Evolutionary conservation across 2,329 filamentous ascomycete species (phyloP).

Genomic region (Venturia asperata): DNA sequence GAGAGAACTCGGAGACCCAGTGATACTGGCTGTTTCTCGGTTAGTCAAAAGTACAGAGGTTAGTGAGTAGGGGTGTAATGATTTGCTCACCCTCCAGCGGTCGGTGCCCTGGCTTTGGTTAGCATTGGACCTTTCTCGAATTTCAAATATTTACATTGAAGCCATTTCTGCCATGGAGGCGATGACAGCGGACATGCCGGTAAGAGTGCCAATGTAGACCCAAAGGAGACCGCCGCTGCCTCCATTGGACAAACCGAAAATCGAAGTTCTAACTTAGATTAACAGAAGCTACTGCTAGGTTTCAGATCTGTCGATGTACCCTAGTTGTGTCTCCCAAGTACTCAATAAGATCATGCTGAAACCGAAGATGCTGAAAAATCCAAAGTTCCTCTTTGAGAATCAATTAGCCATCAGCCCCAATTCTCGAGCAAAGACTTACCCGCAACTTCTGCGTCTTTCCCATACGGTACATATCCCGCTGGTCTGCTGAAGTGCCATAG

Average conservation of each 20-base stretch:
- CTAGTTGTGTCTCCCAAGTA: slow-evolving; percentile 20
- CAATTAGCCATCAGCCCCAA: not conserved
- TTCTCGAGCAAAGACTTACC: slow-evolving; percentile 10
- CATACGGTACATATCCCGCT: slow-evolving; percentile 21
- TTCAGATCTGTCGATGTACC: slow-evolving; percentile 14
- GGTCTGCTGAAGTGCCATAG: slow-evolving; percentile 17
- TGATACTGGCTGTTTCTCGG: slow-evolving; percentile 32
- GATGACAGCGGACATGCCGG: slow-evolving; percentile 19
- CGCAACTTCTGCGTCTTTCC: slow-evolving; percentile 20
- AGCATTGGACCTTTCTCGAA: not conserved
- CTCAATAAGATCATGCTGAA: slow-evolving; percentile 21
- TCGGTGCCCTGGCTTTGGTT: slow-evolving; percentile 16
- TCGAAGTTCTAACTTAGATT: not conserved
- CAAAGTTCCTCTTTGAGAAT: slow-evolving; percentile 20
- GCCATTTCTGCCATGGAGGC: slow-evolving; percentile 22
- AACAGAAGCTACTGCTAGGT: not conserved
- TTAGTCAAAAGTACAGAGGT: not conserved
- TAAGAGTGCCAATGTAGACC: slow-evolving; percentile 14
- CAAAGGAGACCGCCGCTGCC: slow-evolving; percentile 20
- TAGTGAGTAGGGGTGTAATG: not conserved
- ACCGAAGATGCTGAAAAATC: slow-evolving; percentile 21
- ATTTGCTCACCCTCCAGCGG: slow-evolving; percentile 17
- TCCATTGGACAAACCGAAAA: slow-evolving; percentile 21
- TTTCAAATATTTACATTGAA: slow-evolving; percentile 18
- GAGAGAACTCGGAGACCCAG: slow-evolving; percentile 25